These are phyloP conservation scores for Ustilago cynodontis DNA, from an alignment of 1,284 basidiomycete genomes.

Conservation along the genomic window DNA sequence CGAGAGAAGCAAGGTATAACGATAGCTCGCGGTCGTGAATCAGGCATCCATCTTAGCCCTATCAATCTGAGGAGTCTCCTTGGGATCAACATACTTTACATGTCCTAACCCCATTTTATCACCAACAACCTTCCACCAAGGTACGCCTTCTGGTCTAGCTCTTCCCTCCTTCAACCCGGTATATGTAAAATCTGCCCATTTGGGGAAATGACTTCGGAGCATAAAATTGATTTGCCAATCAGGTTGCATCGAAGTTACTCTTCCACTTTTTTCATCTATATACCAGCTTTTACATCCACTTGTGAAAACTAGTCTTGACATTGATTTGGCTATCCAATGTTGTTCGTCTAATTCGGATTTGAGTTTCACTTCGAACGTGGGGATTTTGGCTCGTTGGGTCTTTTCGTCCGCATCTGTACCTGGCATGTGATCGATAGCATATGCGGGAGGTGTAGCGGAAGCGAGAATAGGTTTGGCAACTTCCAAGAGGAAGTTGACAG, in stretches of 20 bases:
- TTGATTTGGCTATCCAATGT: constrained; percentile 62
- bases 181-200: constrained; percentile 59
- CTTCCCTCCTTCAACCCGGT: constrained; percentile 40
- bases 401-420: constrained; percentile 18
- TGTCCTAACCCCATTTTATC: constrained; percentile 54
- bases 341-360: constrained; percentile 63
- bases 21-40: too few species aligned
- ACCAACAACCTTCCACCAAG: constrained; percentile 55
- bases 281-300: constrained; percentile 64
- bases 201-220: constrained; percentile 53
- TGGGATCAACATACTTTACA: constrained; percentile 49
- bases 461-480: constrained; percentile 57
- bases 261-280: constrained; percentile 53
- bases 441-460: constrained; percentile 29
- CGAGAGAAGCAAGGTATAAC: too few species aligned
- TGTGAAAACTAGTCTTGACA: constrained; percentile 59
- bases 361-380: constrained; percentile 61
- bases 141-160: constrained; percentile 23
- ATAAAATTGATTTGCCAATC: constrained; percentile 64
- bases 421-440: constrained; percentile 57
- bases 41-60: constrained; percentile 53
- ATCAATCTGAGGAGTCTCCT: constrained; percentile 56
- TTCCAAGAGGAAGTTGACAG: constrained; percentile 54
- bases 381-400: constrained; percentile 28
- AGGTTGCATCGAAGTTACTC: constrained; percentile 63